These are phyloP conservation scores for Plantago lanceolata DNA, from an alignment of 305 asterid genomes.

Conservation along the genomic window DNA sequence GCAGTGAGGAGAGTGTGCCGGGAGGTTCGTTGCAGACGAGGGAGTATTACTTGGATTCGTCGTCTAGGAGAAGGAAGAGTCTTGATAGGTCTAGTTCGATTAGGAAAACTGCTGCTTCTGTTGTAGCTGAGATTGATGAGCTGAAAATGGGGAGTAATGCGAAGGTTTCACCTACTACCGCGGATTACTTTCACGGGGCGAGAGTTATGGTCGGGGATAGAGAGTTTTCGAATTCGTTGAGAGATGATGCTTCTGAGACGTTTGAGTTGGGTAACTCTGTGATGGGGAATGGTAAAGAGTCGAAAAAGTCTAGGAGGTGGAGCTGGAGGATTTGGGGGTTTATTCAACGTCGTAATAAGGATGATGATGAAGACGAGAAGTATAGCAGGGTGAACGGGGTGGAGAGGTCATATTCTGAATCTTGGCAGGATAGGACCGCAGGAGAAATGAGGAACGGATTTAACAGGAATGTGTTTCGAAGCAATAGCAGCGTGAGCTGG, in stretches of 20 bases:
- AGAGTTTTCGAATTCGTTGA: slow-evolving; percentile 51
- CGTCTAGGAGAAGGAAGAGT: slow-evolving; percentile 85
- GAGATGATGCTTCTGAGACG: slow-evolving; percentile 73
- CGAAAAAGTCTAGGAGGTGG: slow-evolving; percentile 79
- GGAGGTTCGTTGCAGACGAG: slow-evolving; percentile 85
- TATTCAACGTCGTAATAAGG: slow-evolving; percentile 50
- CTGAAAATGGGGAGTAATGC: slow-evolving; percentile 54
- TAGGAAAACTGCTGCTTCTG: slow-evolving; percentile 76
- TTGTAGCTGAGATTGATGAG: slow-evolving; percentile 82
- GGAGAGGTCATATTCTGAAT: slow-evolving; percentile 70
- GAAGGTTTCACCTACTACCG: slow-evolving; percentile 49
- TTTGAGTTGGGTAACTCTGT: slow-evolving; percentile 58
- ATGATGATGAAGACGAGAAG: slow-evolving; percentile 59
- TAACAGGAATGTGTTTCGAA: slow-evolving; percentile 50
- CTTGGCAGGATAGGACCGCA: slow-evolving; percentile 73
- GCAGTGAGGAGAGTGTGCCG: slow-evolving; percentile 44
- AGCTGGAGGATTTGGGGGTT: slow-evolving; percentile 77
- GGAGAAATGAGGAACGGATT: slow-evolving; percentile 41
- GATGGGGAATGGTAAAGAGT: slow-evolving; percentile 56
- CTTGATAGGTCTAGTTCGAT: slow-evolving; percentile 87
- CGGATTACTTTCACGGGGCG: slow-evolving; percentile 48
- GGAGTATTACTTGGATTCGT: slow-evolving; percentile 71
- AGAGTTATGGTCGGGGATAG: slow-evolving; percentile 43
- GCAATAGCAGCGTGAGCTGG: slow-evolving; percentile 87
- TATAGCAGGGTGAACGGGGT: slow-evolving; percentile 68